Evolutionary conservation across 2,329 filamentous ascomycete genomes (phyloP).

Genomic region (Lasiodiplodia sp.): DNA sequence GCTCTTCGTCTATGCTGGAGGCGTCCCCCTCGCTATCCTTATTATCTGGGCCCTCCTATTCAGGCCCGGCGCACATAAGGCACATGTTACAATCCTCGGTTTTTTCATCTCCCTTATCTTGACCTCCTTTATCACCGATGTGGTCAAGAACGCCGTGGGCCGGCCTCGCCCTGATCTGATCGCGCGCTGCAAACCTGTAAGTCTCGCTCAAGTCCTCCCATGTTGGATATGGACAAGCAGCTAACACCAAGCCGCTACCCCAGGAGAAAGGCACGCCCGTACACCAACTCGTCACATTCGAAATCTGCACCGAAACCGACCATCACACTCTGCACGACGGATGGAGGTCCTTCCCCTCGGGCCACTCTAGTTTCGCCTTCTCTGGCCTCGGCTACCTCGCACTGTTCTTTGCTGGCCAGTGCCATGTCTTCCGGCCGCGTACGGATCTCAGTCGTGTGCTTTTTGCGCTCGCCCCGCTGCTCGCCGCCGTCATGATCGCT

Average conservation of each 20-base stretch:
- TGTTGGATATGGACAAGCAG: background rate
- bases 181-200: constrained; percentile 79
- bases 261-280: constrained; percentile 59
- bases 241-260: constrained; percentile 13
- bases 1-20: constrained; percentile 81
- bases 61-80: constrained; percentile 74
- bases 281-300: constrained; percentile 65
- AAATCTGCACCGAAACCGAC: constrained; percentile 75
- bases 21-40: constrained; percentile 73
- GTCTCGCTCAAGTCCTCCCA: constrained; percentile 28
- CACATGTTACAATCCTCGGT: constrained; percentile 84
- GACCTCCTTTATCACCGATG: constrained; percentile 83
- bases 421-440: constrained; percentile 65
- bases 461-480: constrained; percentile 61
- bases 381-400: constrained; percentile 78
- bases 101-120: constrained; percentile 78
- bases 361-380: constrained; percentile 82
- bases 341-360: constrained; percentile 83
- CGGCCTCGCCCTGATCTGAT: constrained; percentile 86
- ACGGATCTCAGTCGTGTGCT: constrained; percentile 64
- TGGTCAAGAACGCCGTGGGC: constrained; percentile 86
- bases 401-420: constrained; percentile 72
- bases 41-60: constrained; percentile 69
- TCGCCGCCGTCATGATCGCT: constrained; percentile 66
- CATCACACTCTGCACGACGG: constrained; percentile 79